Evolutionary conservation across 1,284 basidiomycete species (phyloP), one percentile per base, ranked within the genome.

Genomic region (Grifola frondosa): DNA sequence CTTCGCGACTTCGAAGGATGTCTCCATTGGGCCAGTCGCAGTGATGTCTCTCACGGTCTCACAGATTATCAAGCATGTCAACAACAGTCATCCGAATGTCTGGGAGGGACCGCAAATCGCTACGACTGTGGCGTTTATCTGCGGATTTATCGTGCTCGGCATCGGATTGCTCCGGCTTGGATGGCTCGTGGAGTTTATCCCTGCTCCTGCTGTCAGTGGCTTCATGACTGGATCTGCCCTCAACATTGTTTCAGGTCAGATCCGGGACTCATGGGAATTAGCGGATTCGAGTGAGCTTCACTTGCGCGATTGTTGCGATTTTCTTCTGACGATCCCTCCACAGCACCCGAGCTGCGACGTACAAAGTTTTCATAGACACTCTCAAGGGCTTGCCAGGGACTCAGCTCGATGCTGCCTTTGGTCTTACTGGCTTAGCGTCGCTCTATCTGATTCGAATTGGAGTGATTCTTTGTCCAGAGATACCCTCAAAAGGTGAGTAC

Each of bases 101-200:
- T 94, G 81, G 78, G 57, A 65, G 3, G 70, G 70, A 3, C 83
- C 88, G 6, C 73, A 84, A 45, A 97, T 99, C 52, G 96, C 91
- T 3, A 91, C 85, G 5, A 82, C 83, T 0, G 66, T 98, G 16
- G 88, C 96, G 0, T 87, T 98, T 62, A 76, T 97, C 33, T 89
- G 83, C 63, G 96, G 96, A 29, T 91, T 94, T 64, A 91, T 97
- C 63, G 88, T 92, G n/a, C 80, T 98, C 29, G 90, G 78, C 28
- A 85, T 99, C 32, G 96, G 97, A 43, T 68, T 98, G n/a, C 71
- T 99, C 4, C 80, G 96, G 21, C 60, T 98, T 6, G 96, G 96
- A 1, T 97, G 95, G 91, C 71, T 99, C 34, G 86, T 98, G 48
- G 96, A 98, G 64, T 96, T 98, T 63, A 98, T 97, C 52, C 87